Evolutionary conservation across 805 yeast genomes (phyloP), one percentile per base, ranked within the genome.

Genomic region (Wickerhamiella bombiphila): DNA sequence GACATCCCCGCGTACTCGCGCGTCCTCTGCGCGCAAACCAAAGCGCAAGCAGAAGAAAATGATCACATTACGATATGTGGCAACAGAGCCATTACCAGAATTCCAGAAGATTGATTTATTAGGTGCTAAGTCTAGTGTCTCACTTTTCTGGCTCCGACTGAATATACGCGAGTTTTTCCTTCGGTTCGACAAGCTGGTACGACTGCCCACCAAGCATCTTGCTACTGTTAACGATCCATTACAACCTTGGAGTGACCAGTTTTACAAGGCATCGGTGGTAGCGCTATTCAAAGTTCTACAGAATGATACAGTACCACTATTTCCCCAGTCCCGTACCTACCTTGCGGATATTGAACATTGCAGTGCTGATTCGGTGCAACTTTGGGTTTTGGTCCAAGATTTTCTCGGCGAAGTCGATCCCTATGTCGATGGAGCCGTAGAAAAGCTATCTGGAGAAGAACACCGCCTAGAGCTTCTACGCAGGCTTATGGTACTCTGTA

Each of bases 171-270:
- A 61, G 41, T 61, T 54, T 34, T 41, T 61, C 20, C 40, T 58
- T 18, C 48, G 64, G 5, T 61, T 61, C 42, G 64, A 61, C 43
- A 52, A 52, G 39, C 53, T 58, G 24, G 54, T 61, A 35, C 45
- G 57, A 7, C 41, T 60, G 25, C 58, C 63, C 3, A 36, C 55
- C 16, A 45, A 62, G 39, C 55, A 57, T 26, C 43, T 54, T 1
- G 40, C 55, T 9, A 40, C 50, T 3, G 41, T 61, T 29, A 57
- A 59, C 41, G 64, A 61, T 36, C 58, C 59, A 14, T 44, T 55
- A 4, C 44, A 43, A 22, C 49, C 47, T n/a, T 61, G 65, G 64
- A 46, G 51, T 36, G 58, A 54, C 34, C 51, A 52, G 37, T 44
- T 59, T 31, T 54, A 49, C 46, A 60, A 60, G 42, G 48, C 57